phyloP scores from a whole-genome alignment of 2,329 filamentous ascomycete species.

The Fusarium verrucosum region DNA sequence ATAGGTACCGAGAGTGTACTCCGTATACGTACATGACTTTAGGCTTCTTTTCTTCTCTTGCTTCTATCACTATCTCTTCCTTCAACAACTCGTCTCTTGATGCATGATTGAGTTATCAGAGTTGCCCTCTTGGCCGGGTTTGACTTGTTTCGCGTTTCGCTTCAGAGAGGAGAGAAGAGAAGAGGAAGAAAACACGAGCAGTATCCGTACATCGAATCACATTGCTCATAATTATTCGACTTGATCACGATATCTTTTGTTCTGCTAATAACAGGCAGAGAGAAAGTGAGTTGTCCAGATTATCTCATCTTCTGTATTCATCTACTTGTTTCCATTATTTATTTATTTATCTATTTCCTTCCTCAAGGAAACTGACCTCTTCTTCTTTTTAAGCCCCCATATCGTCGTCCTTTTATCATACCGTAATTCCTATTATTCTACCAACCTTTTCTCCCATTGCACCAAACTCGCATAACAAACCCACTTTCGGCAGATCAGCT shows the following conservation, averaged over 20 bases:
- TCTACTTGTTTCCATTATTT: neutral
- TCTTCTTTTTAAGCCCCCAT: neutral
- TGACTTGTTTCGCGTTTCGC: neutral
- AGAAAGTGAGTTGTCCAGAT: neutral
- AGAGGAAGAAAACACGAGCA: neutral
- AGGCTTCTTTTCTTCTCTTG: neutral
- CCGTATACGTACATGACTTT: too few species aligned
- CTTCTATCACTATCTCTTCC: neutral
- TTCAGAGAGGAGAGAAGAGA: neutral
- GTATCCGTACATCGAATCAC: neutral
- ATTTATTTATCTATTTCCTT: neutral
- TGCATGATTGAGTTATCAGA: neutral
- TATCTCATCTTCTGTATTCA: conserved; percentile 5
- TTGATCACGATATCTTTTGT: conserved; percentile 5
- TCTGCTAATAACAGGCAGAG: neutral
- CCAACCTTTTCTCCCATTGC: conserved; percentile 1
- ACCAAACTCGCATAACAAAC: conserved; percentile 13
- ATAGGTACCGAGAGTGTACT: neutral
- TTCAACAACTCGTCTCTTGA: neutral
- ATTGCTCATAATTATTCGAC: neutral
- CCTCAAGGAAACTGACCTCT: neutral
- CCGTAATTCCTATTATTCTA: neutral
- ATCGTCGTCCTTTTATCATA: neutral
- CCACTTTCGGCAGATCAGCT: conserved; percentile 13
- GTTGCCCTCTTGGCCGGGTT: neutral